phyloP scores from a whole-genome alignment of 2,329 filamentous ascomycete genomes.

The Xylaria sp. region DNA sequence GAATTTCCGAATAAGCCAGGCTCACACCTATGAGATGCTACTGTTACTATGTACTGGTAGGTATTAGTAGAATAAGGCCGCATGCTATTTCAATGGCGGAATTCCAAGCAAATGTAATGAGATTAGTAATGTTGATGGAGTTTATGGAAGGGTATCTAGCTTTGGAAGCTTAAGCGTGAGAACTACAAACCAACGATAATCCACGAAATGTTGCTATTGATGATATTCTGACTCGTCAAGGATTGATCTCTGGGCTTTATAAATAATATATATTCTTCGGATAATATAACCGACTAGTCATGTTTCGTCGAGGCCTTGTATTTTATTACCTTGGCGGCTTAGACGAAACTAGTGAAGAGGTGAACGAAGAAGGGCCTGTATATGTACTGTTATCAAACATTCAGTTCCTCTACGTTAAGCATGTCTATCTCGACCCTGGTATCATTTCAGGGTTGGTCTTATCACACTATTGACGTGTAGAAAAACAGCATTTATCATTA shows the following conservation, averaged over 20 bases:
- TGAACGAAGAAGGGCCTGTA: too few relatives aligned
- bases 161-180: background rate
- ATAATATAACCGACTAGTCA: too few relatives aligned
- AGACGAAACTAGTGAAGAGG: too few relatives aligned
- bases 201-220: background rate
- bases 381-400: too few relatives aligned
- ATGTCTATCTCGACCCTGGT: too few relatives aligned
- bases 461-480: too few relatives aligned
- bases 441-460: too few relatives aligned
- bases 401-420: too few relatives aligned
- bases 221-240: background rate
- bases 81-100: background rate
- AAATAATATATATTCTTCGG: too few relatives aligned
- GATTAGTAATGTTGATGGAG: background rate
- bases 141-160: background rate
- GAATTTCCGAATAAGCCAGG: background rate
- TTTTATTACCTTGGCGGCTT: too few relatives aligned
- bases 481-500: too few relatives aligned
- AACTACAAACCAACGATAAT: background rate
- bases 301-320: too few relatives aligned
- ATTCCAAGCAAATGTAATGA: background rate
- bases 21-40: background rate
- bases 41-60: background rate
- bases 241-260: background rate
- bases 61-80: background rate